Evolutionary conservation across 352 stramenopile genomes (phyloP).

Genomic region (Phytophthora sp.): DNA sequence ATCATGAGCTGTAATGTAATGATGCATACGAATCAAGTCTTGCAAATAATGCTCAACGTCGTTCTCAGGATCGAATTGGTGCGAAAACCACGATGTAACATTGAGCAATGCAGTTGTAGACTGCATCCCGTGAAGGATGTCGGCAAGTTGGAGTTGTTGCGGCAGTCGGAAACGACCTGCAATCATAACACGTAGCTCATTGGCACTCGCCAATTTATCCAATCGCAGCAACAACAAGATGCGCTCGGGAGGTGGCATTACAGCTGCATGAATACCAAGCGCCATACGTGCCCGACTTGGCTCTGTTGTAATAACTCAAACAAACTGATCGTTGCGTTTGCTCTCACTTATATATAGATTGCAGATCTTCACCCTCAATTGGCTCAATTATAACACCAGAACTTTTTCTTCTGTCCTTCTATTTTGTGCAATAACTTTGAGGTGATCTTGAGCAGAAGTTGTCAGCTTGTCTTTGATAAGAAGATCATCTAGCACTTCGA

Average conservation of each 20-base stretch:
- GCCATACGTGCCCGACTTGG: conserved; percentile 5
- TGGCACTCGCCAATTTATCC: conserved; percentile 32
- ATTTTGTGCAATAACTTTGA: no score
- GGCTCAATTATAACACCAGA: no score
- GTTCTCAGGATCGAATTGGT: conserved; percentile 58
- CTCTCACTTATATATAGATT: no score
- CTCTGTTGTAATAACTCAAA: no score
- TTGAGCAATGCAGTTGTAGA: conserved; percentile 26
- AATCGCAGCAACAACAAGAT: conserved; percentile 56
- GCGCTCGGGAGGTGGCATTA: conserved; percentile 9
- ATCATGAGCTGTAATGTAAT: conserved; percentile 52
- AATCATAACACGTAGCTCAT: conserved; percentile 46
- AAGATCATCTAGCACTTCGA: no score
- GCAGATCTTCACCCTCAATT: no score
- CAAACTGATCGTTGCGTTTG: no score
- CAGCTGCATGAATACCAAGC: neutral
- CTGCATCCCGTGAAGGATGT: conserved; percentile 33
- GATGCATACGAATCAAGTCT: conserved; percentile 62
- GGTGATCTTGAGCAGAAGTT: no score
- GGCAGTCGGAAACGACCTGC: conserved; percentile 44
- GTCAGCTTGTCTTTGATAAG: no score
- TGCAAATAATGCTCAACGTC: conserved; percentile 67
- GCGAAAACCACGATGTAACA: conserved; percentile 54
- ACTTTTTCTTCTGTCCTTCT: no score
- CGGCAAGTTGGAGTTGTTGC: conserved; percentile 46